These are phyloP conservation scores for Sphagnum magellanicum DNA, from an alignment of 228 moss, liverwort and hornwort species.

Conservation along the genomic window DNA sequence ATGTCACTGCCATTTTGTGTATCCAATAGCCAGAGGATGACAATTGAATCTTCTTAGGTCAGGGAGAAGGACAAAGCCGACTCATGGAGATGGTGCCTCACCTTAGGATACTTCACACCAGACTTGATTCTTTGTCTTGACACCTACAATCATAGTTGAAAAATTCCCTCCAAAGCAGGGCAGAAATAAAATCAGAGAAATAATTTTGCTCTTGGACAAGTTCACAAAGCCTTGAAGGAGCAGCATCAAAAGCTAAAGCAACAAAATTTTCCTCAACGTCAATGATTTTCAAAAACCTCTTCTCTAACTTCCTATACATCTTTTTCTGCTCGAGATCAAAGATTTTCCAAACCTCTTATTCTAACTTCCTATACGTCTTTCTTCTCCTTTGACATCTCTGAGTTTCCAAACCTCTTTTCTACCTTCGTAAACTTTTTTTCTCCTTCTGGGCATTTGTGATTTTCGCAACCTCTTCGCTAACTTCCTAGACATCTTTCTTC, in stretches of 20 bases:
- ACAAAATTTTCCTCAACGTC: no score
- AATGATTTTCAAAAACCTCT: no score
- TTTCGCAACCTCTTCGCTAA: no score
- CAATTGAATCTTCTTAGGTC: no score
- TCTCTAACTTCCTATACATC: no score
- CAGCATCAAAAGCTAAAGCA: not conserved
- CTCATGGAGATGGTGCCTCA: slow-evolving; percentile 8
- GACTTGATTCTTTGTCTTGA: slow-evolving; percentile 40
- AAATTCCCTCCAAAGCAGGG: not conserved
- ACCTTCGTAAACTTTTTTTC: no score
- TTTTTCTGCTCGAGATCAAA: no score
- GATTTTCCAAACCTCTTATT: no score
- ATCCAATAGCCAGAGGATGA: not conserved
- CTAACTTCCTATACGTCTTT: no score
- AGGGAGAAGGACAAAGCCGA: not conserved
- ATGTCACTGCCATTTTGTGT: not conserved
- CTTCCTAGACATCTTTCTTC: not conserved
- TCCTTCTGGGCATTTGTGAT: no score
- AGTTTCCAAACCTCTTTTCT: no score
- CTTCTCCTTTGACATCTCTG: no score
- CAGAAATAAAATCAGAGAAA: not conserved
- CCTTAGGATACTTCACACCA: slow-evolving; percentile 72
- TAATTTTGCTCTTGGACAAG: not conserved
- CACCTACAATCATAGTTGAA: slow-evolving; percentile 28
- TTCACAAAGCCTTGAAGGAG: not conserved